A percentile compares a stretch with the other conserved stretches of the same genome.
Conservation (phyloP, 108 stramenopile species). For the Parietichytrium sp. region DNA sequence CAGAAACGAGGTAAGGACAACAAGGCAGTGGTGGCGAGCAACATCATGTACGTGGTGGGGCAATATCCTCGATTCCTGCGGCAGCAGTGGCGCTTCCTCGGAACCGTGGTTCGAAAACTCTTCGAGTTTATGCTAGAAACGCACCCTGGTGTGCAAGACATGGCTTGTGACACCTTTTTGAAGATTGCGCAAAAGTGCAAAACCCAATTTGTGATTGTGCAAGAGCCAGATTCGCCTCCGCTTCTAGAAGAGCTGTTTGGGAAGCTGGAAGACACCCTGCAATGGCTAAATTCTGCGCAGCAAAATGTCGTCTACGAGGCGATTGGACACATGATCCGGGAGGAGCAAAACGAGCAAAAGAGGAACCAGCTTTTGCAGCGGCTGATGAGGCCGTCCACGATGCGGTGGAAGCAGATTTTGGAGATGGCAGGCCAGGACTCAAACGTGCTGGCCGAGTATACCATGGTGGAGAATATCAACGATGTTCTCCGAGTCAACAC, state of each 20-base stretch:
- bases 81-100: slow-evolving; percentile 98
- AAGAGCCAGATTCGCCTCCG: too few species aligned
- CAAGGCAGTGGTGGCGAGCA: slow-evolving; percentile 95
- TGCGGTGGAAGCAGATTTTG: slow-evolving; percentile 82
- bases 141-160: slow-evolving; percentile 98
- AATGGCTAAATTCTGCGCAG: slow-evolving; percentile 96
- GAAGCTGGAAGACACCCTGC: slow-evolving; percentile 81
- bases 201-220: slow-evolving; percentile 72
- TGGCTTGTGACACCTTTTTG: slow-evolving; percentile 98
- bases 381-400: slow-evolving; percentile 91
- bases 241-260: too few species aligned
- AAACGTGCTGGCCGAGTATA: slow-evolving; percentile 75
- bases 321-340: slow-evolving; percentile 87
- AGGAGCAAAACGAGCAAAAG: slow-evolving; percentile 68
- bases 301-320: slow-evolving; percentile 98
- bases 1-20: slow-evolving; percentile 94
- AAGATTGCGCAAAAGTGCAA: slow-evolving; percentile 98
- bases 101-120: slow-evolving; percentile 97
- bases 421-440: slow-evolving; percentile 73
- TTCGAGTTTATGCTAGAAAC: slow-evolving; percentile 99
- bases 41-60: slow-evolving; percentile 99
- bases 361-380: slow-evolving; percentile 74
- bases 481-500: slow-evolving; percentile 93
- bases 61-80: slow-evolving; percentile 98
- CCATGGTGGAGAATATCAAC: slow-evolving; percentile 81